These are phyloP conservation scores for Coniochaeta sp. DNA, from an alignment of 2,329 filamentous ascomycete species.

Conservation along the genomic window DNA sequence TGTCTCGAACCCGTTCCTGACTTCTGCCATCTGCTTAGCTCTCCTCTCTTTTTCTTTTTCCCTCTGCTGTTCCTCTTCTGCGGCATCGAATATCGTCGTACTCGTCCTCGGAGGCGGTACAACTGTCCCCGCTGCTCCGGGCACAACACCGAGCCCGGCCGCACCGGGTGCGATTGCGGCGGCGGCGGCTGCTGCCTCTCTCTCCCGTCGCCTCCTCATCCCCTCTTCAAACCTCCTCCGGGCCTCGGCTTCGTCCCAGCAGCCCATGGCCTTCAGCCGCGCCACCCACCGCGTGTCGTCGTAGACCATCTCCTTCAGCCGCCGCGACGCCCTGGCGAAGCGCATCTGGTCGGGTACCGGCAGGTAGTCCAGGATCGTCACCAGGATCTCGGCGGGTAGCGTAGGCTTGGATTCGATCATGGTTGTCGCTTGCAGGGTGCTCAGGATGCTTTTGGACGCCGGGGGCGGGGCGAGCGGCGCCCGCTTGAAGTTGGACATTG, in stretches of 20 bases:
- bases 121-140: constrained; percentile 6
- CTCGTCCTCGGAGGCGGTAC: constrained; percentile 21
- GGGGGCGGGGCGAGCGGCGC: constrained; percentile 25
- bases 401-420: constrained; percentile 72
- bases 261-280: constrained; percentile 75
- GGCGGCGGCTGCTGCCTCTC: constrained; percentile 17
- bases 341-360: constrained; percentile 77
- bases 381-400: constrained; percentile 80
- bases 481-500: constrained; percentile 37
- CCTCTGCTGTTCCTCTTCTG: constrained; percentile 55
- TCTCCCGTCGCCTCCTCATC: constrained; percentile 53
- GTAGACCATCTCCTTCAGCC: constrained; percentile 96
- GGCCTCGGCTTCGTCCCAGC: constrained; percentile 87
- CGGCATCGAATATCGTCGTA: constrained; percentile 68
- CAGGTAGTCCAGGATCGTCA: constrained; percentile 81
- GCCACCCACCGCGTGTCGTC: constrained; percentile 95
- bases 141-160: constrained; percentile 11
- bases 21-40: constrained; percentile 8
- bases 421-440: constrained; percentile 70
- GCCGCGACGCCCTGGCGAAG: constrained; percentile 76
- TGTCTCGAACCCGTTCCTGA: constrained; percentile 70
- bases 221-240: constrained; percentile 71
- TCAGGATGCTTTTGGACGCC: constrained; percentile 54
- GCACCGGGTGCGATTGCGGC: constrained; percentile 5
- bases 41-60: constrained; percentile 20